Conservation (phyloP, 202 grass and related monocot species). For the Panicum hallii region DNA sequence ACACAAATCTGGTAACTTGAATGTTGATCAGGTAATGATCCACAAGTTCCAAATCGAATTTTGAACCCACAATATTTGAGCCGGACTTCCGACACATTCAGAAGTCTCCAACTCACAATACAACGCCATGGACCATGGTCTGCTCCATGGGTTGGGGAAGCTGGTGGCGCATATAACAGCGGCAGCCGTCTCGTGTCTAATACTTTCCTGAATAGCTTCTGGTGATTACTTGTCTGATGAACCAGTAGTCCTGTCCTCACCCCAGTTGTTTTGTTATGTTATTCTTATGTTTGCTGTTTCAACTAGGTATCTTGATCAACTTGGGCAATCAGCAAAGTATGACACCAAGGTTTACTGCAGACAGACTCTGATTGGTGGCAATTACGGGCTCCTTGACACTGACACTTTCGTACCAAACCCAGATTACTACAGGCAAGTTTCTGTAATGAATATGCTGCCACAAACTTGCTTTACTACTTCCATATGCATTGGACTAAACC, state of each 20-base stretch:
- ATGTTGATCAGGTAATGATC: constrained; percentile 83
- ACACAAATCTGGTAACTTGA: background rate
- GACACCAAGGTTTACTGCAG: constrained; percentile 94
- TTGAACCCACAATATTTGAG: constrained; percentile 77
- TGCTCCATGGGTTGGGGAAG: constrained; percentile 92
- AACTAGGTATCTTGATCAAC: constrained; percentile 95
- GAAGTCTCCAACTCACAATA: constrained; percentile 86
- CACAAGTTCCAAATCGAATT: constrained; percentile 72
- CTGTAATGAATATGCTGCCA: constrained; percentile 26
- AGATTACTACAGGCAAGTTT: constrained; percentile 92
- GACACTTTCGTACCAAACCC: constrained; percentile 88
- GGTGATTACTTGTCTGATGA: constrained; percentile 59
- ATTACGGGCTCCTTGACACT: constrained; percentile 94
- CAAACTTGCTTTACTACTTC: background rate
- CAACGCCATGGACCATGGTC: constrained; percentile 85
- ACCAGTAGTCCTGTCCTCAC: background rate
- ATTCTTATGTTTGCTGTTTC: constrained; percentile 37
- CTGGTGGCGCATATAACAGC: constrained; percentile 95
- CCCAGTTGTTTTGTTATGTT: background rate
- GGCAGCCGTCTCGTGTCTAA: constrained; percentile 83
- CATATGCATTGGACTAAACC: constrained; percentile 33
- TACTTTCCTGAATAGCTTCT: constrained; percentile 95
- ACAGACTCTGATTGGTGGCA: constrained; percentile 88
- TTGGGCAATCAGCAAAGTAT: constrained; percentile 92
- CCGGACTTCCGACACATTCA: constrained; percentile 72